Base-by-base conservation (phyloP, 768 basidiomycete species). In the Termitomyces sp. region DNA sequence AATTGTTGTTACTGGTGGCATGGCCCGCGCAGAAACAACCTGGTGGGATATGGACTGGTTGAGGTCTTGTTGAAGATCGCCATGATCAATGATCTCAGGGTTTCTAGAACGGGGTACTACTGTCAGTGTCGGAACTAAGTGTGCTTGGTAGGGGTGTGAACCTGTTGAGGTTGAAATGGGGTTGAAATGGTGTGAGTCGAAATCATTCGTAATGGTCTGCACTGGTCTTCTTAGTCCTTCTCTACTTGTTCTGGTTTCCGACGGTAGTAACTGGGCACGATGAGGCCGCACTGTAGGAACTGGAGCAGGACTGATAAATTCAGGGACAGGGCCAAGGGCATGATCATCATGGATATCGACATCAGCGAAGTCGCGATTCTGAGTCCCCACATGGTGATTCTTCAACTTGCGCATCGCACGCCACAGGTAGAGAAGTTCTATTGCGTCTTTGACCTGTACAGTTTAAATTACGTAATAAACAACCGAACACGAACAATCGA, bases 331-430 rank as follows among this genome's bases (percentile, higher is more conserved):
- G 67, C 91, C 88, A 43, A 91, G 18, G 18, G 2, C 6, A n/a
- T 3, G 74, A 60, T 83, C 84, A 10, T 71, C 84, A 10, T 71
- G 67, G 46, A 82, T 64, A 65, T 91, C 88, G 16, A 91, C 81
- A 0, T 86, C 87, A n/a, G 77, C 75, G 66, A 91, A 91, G 40
- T 88, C 83, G 58, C 81, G 91, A 39, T 88, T 82, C 58, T 81
- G 78, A 64, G 78, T 88, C 71, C 84, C 87, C 32, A 91, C 82
- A 24, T 76, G 74, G 10, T 88, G 77, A 2, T 82, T 84, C 66
- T 87, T 82, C 5, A 90, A 74, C 65, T 91, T 89, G 16, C 82
- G 84, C 67, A 88, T 87, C 5, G 83, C 78, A 4, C 89, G 77
- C 72, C 82, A 88, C 4, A 89, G 74, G 63, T 90, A 84, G 6